Evolutionary conservation across 2,329 filamentous ascomycete genomes (phyloP), one percentile per base, ranked within the genome.

Genomic region (Colletotrichum salicis): DNA sequence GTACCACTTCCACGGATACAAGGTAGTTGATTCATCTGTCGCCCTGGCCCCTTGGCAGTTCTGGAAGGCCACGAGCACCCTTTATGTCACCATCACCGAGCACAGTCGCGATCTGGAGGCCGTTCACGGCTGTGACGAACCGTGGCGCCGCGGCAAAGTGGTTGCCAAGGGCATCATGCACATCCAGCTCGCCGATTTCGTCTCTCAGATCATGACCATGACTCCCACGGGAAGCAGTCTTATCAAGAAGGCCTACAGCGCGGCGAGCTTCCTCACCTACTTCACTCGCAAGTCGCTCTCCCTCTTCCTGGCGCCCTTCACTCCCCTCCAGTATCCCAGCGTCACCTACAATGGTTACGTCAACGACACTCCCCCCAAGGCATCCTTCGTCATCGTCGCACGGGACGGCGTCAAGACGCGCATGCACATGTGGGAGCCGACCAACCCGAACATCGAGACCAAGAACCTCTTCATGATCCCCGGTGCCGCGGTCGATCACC

Each of bases 401-500:
- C 75, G 77, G 0, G 90, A 92, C 76, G 84, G 84, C 11, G 84
- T 91, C 3, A 78, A 81, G 64, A 87, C 88, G 0, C 82, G 82
- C 8, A 78, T 92, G 76, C 84, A 90, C 76, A 83, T 90, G 76
- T 92, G 88, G 87, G 86, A 90, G 73, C 84, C 89, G 3, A 84
- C 82, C 2, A 78, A 83, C 51, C 73, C 77, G 2, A 77, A 75
- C 1, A 76, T 83, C 27, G 78, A 81, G 22, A 78, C 82, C 10
- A 84, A 84, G 76, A 87, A 88, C 72, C 80, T 92, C 6, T 85
- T 92, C 71, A 86, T 92, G 83, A 84, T 92, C 56, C 89, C 90
- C 0, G 90, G 90, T 24, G 89, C 89, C 0, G 84, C 88, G 1
- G 90, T 92, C 1, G 88, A 91, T 77, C 88, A 92, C 74, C 86